Evolutionary conservation across 106 monocot species (phyloP).

Genomic region (Phalaenopsis equestris): DNA sequence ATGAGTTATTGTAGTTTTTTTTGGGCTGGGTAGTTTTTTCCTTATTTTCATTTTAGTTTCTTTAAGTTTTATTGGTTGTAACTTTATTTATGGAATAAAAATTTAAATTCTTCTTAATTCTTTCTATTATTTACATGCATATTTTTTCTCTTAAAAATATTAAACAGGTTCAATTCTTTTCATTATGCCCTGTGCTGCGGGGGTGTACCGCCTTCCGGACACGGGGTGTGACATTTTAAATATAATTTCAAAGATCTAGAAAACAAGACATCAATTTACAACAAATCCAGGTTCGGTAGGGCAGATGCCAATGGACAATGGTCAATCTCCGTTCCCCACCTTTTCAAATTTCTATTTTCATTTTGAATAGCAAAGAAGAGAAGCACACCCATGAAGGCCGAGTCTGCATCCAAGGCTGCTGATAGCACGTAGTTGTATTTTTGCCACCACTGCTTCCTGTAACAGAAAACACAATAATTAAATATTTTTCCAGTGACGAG

Average conservation of each 20-base stretch:
- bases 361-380: constrained; percentile 76
- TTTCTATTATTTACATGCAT: no score
- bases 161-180: no score
- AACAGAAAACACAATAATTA: constrained; percentile 77
- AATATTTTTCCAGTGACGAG: constrained; percentile 66
- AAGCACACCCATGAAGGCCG: constrained; percentile 85
- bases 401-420: constrained; percentile 76
- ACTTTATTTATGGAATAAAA: no score
- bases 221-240: no score
- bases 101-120: no score
- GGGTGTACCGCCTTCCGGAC: no score
- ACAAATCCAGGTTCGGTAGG: constrained; percentile 62
- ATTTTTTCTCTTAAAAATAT: no score
- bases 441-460: constrained; percentile 76
- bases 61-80: no score
- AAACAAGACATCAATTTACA: constrained; percentile 58
- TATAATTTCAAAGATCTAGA: constrained; percentile 14
- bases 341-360: constrained; percentile 35
- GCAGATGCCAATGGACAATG: constrained; percentile 82
- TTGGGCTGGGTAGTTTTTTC: no score
- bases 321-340: constrained; percentile 81
- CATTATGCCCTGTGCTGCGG: no score
- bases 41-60: no score
- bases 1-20: no score
- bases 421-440: constrained; percentile 84